Evolutionary conservation across 202 grass and related monocot genomes (phyloP).

Genomic region (Zizania palustris): DNA sequence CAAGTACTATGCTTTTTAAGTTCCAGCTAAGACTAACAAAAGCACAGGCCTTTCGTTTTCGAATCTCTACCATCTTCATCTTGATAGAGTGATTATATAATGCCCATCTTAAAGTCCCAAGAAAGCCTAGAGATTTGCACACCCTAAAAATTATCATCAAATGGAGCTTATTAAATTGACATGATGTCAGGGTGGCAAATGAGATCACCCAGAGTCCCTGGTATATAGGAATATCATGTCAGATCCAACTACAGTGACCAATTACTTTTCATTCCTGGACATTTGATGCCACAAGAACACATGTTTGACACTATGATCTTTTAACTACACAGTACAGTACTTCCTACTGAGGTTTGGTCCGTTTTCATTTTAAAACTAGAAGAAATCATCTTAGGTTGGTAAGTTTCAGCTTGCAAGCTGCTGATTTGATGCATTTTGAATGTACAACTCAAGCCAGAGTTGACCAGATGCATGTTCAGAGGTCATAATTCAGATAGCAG

Average conservation of each 20-base stretch:
- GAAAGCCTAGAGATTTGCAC: slow-evolving; percentile 57
- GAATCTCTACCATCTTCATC: slow-evolving; percentile 34
- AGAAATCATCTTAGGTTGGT: slow-evolving; percentile 5
- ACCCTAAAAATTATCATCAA: slow-evolving; percentile 46
- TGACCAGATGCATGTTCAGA: slow-evolving; percentile 29
- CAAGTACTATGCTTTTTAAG: slow-evolving; percentile 18
- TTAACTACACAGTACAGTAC: neutral
- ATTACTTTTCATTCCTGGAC: slow-evolving; percentile 1
- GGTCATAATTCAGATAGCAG: slow-evolving; percentile 11
- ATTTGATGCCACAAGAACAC: slow-evolving; percentile 17
- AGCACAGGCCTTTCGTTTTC: slow-evolving; percentile 37
- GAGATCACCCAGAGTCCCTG: slow-evolving; percentile 12
- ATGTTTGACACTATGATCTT: neutral
- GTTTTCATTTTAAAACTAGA: neutral
- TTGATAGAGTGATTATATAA: slow-evolving; percentile 46
- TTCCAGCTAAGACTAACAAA: slow-evolving; percentile 21
- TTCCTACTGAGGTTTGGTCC: neutral
- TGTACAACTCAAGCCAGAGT: slow-evolving; percentile 10
- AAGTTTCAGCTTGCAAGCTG: neutral
- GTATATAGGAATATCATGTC: slow-evolving; percentile 26
- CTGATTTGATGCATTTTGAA: neutral
- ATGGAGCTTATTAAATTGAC: slow-evolving; percentile 36
- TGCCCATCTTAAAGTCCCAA: slow-evolving; percentile 46
- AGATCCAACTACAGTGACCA: slow-evolving; percentile 16
- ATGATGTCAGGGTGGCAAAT: slow-evolving; percentile 41